These are phyloP conservation scores for Strobilomyces echinocephalus DNA, from an alignment of 768 basidiomycete genomes.

Conservation along the genomic window DNA sequence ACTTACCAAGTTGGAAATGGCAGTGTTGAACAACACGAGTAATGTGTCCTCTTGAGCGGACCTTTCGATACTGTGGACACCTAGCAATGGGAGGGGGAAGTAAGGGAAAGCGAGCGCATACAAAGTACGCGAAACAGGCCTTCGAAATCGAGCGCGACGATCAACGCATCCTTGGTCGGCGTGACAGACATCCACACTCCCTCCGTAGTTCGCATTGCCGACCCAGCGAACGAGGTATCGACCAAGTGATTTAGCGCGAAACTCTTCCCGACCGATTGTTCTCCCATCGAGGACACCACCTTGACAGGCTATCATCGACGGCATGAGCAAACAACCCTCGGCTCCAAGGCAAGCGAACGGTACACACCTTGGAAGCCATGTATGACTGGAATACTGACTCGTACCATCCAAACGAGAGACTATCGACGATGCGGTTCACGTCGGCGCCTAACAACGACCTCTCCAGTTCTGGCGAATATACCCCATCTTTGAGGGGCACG, in stretches of 20 bases:
- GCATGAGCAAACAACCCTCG: not conserved
- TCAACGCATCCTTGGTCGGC: constrained; percentile 47
- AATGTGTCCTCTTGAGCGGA: constrained; percentile 61
- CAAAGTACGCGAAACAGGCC: constrained; percentile 29
- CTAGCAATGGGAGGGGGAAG: constrained; percentile 17
- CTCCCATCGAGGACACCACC: constrained; percentile 66
- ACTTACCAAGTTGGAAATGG: constrained; percentile 56
- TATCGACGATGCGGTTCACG: constrained; percentile 52
- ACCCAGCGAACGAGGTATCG: constrained; percentile 63
- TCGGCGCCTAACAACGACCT: constrained; percentile 54
- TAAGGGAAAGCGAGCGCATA: not conserved
- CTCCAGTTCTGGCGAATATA: constrained; percentile 47
- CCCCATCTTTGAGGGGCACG: constrained; percentile 55
- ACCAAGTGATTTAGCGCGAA: constrained; percentile 56
- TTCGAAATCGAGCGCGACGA: constrained; percentile 64
- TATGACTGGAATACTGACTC: constrained; percentile 62
- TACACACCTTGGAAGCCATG: constrained; percentile 47
- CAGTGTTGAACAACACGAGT: constrained; percentile 60
- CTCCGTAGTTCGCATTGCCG: constrained; percentile 63
- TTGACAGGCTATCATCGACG: constrained; percentile 43
- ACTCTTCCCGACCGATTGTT: constrained; percentile 63
- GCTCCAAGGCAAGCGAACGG: accelerated
- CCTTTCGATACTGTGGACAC: constrained; percentile 60
- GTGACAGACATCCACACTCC: constrained; percentile 68
- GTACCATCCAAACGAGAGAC: constrained; percentile 58